Base-by-base conservation (phyloP, 1,139 yeast genomes). In the Hanseniaspora uvarum region DNA sequence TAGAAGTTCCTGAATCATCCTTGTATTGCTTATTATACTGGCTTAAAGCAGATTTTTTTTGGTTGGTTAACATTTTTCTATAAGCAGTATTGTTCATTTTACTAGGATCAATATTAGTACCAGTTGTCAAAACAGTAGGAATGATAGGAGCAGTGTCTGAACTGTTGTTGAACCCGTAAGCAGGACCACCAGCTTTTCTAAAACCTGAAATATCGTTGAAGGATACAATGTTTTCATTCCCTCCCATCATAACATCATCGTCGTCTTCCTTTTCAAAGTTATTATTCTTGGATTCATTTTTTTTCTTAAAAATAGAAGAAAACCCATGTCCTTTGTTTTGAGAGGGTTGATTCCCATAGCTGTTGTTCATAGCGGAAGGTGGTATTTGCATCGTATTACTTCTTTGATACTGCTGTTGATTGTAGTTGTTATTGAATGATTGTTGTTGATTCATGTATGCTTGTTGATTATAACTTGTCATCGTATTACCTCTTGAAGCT, bases 91-190 rank as follows among this genome's bases (percentile, higher is more conserved):
- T 81, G 58, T 69, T 73, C 62, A 69, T 62, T 40, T 65, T 64
- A 39, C 30, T 34, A 6, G 48, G 18, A 41, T 67, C 63, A 12
- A 61, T 59, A 33, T 62, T 62, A 16, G 59, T 61, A 3, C 53
- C 44, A 24, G 61, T 67, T 0, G 71, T 63, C 21, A 70, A 64
- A 12, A 83, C 55, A 0, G 86, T 81, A 10, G 94, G 94, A 43
- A 84, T 83, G 58, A 82, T 79, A 4, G 92, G 89, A 0, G 86
- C 75, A 0, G 88, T 75, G 60, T 81, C 87, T 23, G 69, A 60
- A 36, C 66, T 65, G 18, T 69, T 63, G 8, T 70, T 68, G 40
- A 73, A 68, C 1, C 83, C 83, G 62, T 81, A 81, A 41, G 64
- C 64, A 40, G 66, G 68, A 46, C 78, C 78, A 4, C 86, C 87